Base-by-base conservation (phyloP, 352 stramenopile species). In the Paralagenidium karlingii region DNA sequence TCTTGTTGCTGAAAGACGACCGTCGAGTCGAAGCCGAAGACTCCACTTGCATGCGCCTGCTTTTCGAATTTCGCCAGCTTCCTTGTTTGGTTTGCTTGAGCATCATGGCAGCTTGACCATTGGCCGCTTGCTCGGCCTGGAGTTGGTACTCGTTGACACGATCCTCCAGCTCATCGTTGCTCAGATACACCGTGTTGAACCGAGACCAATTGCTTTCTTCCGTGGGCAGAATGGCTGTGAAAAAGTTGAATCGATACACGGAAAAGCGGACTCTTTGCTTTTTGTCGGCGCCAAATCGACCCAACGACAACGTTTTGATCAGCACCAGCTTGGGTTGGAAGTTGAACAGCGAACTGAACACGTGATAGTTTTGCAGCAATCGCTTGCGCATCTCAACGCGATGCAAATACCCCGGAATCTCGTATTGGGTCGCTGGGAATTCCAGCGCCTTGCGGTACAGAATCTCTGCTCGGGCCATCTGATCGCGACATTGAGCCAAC, bases 321-420 rank as follows among this genome's bases (percentile, higher is more conserved):
- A 82, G 36, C 0, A 82, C 52, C 21, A 74, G 79, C 0, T 61
- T 47, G 50, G 75, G 60, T 11, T 55, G 47, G 9, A 59, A 67
- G 42, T 76, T 70, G 28, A 81, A 85, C 8, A 85, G 42, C 5
- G 68, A 80, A 38, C 63, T 74, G 47, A 82, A 85, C 8, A 65
- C 68, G 31, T 85, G 66, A 32, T 80, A 82, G 32, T 82, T 85
- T 13, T 75, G 38, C n/a, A 82, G 31, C 13, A 85, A 24, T 2
- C 71, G 61, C 34, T 81, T 61, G 6, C 82, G 28, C 51, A 60
- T 79, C 22, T 76, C 41, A 10, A 76, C 41, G 4, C 71, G 65
- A 53, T 82, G 43, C 1, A 81, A 45, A 43, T 80, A 85, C 1
- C 71, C 71, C 7, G 71, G 54, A 19, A 82, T 51, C 1, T 16